Evolutionary conservation across 2,329 filamentous ascomycete genomes (phyloP).

Genomic region (Grosmannia penicillata): DNA sequence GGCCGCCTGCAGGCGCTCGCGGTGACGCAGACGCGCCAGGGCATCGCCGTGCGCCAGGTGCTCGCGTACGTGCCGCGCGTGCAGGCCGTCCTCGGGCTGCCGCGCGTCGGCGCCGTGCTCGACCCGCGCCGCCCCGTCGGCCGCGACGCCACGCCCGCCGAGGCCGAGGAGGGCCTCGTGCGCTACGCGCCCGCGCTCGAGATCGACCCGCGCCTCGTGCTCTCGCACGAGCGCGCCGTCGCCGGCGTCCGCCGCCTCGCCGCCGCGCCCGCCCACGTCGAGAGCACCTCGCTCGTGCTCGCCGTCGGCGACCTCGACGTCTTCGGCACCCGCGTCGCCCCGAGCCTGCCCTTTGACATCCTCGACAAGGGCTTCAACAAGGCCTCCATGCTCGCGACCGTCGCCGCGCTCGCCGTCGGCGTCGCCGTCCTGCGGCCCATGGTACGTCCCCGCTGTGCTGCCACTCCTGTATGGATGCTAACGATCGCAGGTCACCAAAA

Average conservation of each 20-base stretch:
- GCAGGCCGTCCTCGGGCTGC: conserved; percentile 64
- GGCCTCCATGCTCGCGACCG: conserved; percentile 67
- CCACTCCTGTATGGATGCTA: conserved; percentile 11
- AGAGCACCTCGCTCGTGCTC: conserved; percentile 84
- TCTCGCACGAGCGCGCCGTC: conserved; percentile 32
- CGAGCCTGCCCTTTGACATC: conserved; percentile 82
- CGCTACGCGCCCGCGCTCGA: conserved; percentile 65
- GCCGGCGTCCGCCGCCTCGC: conserved; percentile 56
- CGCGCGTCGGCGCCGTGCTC: conserved; percentile 47
- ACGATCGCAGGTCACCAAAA: conserved; percentile 37
- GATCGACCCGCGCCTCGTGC: conserved; percentile 64
- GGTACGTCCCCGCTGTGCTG: conserved; percentile 40
- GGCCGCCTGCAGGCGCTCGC: conserved; percentile 66
- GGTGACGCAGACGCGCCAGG: conserved; percentile 81
- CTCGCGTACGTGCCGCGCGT: conserved; percentile 62
- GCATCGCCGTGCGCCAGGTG: conserved; percentile 72
- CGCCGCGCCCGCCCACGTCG: conserved; percentile 63
- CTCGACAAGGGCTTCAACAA: conserved; percentile 91
- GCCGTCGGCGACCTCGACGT: conserved; percentile 70
- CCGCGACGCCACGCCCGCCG: conserved; percentile 64
- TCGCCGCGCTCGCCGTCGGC: conserved; percentile 62
- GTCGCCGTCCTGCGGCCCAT: conserved; percentile 71
- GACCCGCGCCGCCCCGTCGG: conserved; percentile 79
- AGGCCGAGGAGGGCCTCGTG: conserved; percentile 70
- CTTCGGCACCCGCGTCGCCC: conserved; percentile 75